Conservation (phyloP, 257 asterid species). For the Sherardia arvensis region DNA sequence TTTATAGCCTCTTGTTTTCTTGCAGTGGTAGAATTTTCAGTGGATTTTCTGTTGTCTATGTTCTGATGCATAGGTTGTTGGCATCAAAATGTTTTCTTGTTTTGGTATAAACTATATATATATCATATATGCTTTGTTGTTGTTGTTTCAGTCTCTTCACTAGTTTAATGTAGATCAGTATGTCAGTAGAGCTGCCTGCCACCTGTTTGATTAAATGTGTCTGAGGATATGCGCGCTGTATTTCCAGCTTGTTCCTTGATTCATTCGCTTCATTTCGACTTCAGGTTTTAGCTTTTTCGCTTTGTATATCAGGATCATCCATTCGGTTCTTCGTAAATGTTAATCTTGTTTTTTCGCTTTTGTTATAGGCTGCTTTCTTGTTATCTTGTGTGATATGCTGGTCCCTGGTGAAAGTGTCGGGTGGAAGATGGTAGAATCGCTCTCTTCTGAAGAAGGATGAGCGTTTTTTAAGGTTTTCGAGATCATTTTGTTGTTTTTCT, state of each 20-base stretch:
- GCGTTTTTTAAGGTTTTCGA: conserved; percentile 8
- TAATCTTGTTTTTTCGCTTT: background rate
- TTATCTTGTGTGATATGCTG: conserved; percentile 11
- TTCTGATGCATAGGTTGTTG: background rate
- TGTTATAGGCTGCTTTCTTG: background rate
- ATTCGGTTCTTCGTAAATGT: background rate
- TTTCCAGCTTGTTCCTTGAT: conserved; percentile 4
- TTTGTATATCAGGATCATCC: background rate
- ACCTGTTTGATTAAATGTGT: conserved; percentile 1
- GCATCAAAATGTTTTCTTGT: background rate
- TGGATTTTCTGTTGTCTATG: background rate
- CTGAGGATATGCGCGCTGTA: background rate
- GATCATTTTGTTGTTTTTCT: background rate
- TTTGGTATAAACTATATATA: background rate
- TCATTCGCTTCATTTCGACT: background rate
- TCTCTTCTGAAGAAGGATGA: conserved; percentile 62
- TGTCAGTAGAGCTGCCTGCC: background rate
- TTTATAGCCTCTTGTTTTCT: background rate
- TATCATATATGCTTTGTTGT: background rate
- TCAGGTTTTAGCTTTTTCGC: background rate
- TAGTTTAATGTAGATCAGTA: background rate
- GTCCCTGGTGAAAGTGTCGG: conserved; percentile 3
- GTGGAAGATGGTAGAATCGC: conserved; percentile 12
- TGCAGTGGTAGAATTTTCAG: background rate
- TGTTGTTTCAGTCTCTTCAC: background rate